phyloP scores from a whole-genome alignment of 2,329 filamentous ascomycete genomes.

The Pseudogymnoascus sp. region DNA sequence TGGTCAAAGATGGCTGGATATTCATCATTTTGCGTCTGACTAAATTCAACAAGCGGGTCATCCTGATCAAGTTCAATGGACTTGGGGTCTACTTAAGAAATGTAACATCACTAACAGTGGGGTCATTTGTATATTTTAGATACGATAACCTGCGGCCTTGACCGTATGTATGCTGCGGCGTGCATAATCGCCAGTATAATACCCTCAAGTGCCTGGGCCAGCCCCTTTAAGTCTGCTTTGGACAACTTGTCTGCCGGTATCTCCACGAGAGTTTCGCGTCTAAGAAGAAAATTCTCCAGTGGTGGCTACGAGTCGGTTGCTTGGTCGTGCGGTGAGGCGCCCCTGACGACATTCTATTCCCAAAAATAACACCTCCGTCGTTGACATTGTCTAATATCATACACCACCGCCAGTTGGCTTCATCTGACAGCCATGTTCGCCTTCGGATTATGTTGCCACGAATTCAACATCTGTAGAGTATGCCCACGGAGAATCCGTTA shows the following conservation, averaged over 20 bases:
- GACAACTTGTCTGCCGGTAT: background rate
- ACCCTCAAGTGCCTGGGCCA: constrained; percentile 1
- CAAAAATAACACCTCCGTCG: constrained; percentile 12
- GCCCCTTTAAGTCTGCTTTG: background rate
- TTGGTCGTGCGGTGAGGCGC: background rate
- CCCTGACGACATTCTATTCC: background rate
- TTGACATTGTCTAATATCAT: constrained; percentile 32
- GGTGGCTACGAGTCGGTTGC: background rate
- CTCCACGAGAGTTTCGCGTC: background rate
- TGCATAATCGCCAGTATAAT: constrained; percentile 15
- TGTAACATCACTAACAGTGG: too few relatives aligned
- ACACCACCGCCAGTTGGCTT: constrained; percentile 21
- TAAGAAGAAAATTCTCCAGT: background rate
- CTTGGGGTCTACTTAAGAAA: too few relatives aligned
- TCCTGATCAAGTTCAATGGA: background rate
- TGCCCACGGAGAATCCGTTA: background rate
- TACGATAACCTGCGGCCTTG: constrained; percentile 4
- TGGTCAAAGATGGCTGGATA: background rate
- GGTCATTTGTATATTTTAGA: too few relatives aligned
- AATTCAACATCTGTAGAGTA: background rate
- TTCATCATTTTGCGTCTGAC: background rate
- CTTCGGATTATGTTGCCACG: too few relatives aligned
- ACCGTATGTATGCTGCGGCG: constrained; percentile 12
- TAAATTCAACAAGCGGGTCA: background rate
- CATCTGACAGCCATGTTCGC: background rate